Conservation (phyloP, 1,284 basidiomycete genomes). For the Tylopilus sp. region DNA sequence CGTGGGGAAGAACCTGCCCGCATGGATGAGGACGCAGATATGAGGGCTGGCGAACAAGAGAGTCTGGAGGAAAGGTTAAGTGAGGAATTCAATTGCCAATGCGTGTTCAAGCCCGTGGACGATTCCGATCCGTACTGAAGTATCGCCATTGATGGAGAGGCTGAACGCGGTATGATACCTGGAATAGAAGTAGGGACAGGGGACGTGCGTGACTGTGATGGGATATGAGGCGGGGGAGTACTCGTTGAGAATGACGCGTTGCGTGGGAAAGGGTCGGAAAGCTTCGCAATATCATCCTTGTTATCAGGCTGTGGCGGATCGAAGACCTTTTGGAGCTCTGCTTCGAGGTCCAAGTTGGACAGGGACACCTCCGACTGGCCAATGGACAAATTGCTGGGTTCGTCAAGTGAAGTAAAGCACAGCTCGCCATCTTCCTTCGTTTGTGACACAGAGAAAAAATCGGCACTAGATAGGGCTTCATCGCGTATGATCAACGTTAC, state of each 20-base stretch:
- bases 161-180: neutral
- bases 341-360: slow-evolving; percentile 31
- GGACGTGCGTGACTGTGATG: slow-evolving; percentile 3
- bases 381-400: slow-evolving; percentile 34
- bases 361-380: slow-evolving; percentile 34
- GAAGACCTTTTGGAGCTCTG: slow-evolving; percentile 28
- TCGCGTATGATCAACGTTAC: neutral
- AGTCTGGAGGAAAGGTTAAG: slow-evolving; percentile 15
- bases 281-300: slow-evolving; percentile 10
- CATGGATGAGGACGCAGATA: slow-evolving; percentile 20
- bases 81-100: slow-evolving; percentile 24
- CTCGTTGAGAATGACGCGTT: slow-evolving; percentile 27
- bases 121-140: slow-evolving; percentile 18
- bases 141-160: slow-evolving; percentile 9
- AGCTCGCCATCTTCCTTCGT: slow-evolving; percentile 36
- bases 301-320: slow-evolving; percentile 11
- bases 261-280: slow-evolving; percentile 25
- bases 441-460: slow-evolving; percentile 26
- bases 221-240: neutral
- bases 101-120: slow-evolving; percentile 11
- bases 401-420: slow-evolving; percentile 36
- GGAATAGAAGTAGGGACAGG: neutral
- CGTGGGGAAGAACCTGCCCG: slow-evolving; percentile 30
- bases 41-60: slow-evolving; percentile 21
- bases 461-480: slow-evolving; percentile 12